Conservation (phyloP, 306 rosid genomes). For the Castanea crenata region DNA sequence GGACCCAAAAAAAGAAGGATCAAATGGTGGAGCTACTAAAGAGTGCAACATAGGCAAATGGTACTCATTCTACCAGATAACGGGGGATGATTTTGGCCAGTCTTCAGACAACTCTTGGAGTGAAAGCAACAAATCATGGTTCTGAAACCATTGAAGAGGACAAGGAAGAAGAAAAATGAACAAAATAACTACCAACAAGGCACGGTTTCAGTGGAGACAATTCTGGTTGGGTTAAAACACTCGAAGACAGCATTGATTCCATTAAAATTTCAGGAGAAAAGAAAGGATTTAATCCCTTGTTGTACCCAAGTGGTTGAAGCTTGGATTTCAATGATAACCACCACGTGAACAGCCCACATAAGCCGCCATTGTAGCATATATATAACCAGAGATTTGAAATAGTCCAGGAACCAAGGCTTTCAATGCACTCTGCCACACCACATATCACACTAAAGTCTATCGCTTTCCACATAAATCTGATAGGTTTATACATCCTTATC, state of each 20-base stretch:
- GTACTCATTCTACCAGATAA: not conserved
- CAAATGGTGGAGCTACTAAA: not conserved
- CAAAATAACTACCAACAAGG: not conserved
- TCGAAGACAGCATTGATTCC: not conserved
- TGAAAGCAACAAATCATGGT: not conserved
- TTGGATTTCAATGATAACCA: not conserved
- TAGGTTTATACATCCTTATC: not conserved
- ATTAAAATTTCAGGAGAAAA: not conserved
- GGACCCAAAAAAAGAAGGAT: not conserved
- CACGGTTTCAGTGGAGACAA: not conserved
- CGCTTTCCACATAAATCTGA: not conserved
- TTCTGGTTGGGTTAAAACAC: not conserved
- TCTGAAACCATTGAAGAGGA: not conserved
- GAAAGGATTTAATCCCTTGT: not conserved
- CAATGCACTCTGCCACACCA: not conserved
- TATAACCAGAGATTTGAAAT: not conserved
- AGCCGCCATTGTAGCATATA: not conserved
- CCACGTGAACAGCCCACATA: not conserved
- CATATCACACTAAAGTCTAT: not conserved
- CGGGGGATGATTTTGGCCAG: not conserved
- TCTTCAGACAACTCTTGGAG: not conserved
- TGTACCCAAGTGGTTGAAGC: not conserved
- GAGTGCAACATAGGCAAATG: not conserved
- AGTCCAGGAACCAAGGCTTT: not conserved
- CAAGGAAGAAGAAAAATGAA: not conserved